Base-by-base conservation (phyloP, 768 basidiomycete species). In the Leucocoprinus leucothites region DNA sequence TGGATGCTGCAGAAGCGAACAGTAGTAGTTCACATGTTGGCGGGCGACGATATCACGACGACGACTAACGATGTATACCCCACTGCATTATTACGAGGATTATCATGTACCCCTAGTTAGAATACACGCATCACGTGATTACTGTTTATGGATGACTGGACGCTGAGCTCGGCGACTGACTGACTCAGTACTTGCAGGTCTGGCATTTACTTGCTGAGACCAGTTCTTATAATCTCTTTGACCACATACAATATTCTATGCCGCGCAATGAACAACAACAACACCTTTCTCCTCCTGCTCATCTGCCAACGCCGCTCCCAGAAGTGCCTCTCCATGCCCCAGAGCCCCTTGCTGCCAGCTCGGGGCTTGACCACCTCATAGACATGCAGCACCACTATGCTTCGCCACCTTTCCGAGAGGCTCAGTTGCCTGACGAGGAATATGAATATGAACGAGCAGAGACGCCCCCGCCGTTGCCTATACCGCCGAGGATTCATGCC, bases 381-480 rank as follows among this genome's bases (percentile, higher is more conserved):
- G 64, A 67, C 48, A 61, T 65, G 47, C 60, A 61, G 36, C 9
- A 53, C 22, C 51, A 22, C n/a, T 60, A 64, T 44, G 60, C 64
- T 16, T 69, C 67, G 8, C 68, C 68, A 3, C 69, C 69, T 9
- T 69, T 68, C 57, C 59, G 64, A 26, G 66, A 67, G 55, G 68
- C 68, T 0, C 51, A 51, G 9, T 60, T 63, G 7, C 61, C 64
- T 11, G 48, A n/a, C n/a, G n/a, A n/a, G n/a, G n/a, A n/a, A n/a
- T n/a, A 36, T 38, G 51, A 53, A 49, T 40, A 47, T 38, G 26
- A 50, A n/a, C 22, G 41, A 24, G n/a, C 50, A 31, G 60, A 58
- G 16, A 59, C 58, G 0, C 61, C 64, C 9, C 64, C 62, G 9
- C 67, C 68, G 2, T 51, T 68, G 26, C 67, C 67, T 3, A 57